Percentiles rank a stretch among this genome's conserved stretches.
Evolutionary conservation across 1,284 basidiomycete genomes (phyloP).

Genomic region (Cutaneotrichosporon dermatis): DNA sequence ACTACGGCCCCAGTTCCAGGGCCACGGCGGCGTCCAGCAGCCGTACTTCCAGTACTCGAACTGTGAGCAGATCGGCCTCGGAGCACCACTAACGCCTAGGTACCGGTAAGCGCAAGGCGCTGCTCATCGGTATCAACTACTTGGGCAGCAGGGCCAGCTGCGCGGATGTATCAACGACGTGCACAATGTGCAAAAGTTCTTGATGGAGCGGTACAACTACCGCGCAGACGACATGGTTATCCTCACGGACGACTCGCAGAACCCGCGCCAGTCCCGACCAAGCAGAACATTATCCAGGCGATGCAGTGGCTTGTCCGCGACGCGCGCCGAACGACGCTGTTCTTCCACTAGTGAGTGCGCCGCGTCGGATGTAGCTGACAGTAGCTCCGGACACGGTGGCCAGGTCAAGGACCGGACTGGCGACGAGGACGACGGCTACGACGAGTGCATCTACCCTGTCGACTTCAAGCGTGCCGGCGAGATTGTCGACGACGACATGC

Average conservation of each 20-base stretch:
- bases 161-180: constrained; percentile 86
- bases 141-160: constrained; percentile 59
- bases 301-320: constrained; percentile 83
- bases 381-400: constrained; percentile 69
- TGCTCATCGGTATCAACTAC: constrained; percentile 63
- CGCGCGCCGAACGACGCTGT: constrained; percentile 79
- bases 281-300: constrained; percentile 73
- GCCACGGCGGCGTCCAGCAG: constrained; percentile 55
- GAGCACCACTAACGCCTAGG: constrained; percentile 24
- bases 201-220: constrained; percentile 69
- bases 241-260: constrained; percentile 65
- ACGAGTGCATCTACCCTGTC: constrained; percentile 78
- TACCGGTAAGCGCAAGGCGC: constrained; percentile 38
- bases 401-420: constrained; percentile 67
- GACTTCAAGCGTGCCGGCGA: constrained; percentile 68
- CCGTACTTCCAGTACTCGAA: constrained; percentile 76
- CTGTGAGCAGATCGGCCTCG: constrained; percentile 50
- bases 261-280: constrained; percentile 67
- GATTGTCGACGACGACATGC: constrained; percentile 73
- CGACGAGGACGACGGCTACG: constrained; percentile 55
- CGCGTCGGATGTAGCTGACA: constrained; percentile 18
- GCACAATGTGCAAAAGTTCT: constrained; percentile 67
- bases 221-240: constrained; percentile 74
- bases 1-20: constrained; percentile 62
- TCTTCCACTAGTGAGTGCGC: constrained; percentile 77